These are phyloP conservation scores for Metarhizium album DNA, from an alignment of 2,329 filamentous ascomycete species.

Conservation along the genomic window DNA sequence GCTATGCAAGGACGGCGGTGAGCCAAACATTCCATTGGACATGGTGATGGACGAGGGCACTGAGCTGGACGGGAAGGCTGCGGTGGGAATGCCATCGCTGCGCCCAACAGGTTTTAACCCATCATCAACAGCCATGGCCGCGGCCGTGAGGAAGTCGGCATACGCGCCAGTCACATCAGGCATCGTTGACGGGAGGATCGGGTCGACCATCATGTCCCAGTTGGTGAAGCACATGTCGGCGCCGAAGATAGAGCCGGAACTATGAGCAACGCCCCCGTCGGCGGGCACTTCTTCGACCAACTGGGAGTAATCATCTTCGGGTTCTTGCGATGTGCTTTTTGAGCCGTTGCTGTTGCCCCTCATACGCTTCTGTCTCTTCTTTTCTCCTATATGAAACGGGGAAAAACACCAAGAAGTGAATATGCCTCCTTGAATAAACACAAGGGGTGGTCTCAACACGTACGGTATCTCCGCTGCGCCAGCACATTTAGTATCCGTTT, in stretches of 20 bases:
- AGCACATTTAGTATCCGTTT: conserved; percentile 44
- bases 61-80: not conserved
- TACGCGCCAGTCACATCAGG: conserved; percentile 5
- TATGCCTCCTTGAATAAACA: too few species aligned
- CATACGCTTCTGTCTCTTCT: conserved; percentile 20
- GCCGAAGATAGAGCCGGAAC: conserved; percentile 10
- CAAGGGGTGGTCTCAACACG: not conserved
- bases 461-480: conserved; percentile 43
- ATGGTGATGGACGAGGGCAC: conserved; percentile 2
- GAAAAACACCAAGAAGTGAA: too few species aligned
- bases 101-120: not conserved
- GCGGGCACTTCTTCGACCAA: not conserved
- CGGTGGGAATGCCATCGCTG: not conserved
- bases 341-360: conserved; percentile 7
- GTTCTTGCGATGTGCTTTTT: not conserved
- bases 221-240: conserved; percentile 13
- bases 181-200: conserved; percentile 11
- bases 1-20: conserved; percentile 12
- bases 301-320: not conserved
- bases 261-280: not conserved
- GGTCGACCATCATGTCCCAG: conserved; percentile 14
- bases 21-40: conserved; percentile 10
- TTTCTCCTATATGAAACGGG: conserved; percentile 16
- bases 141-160: conserved; percentile 7
- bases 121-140: not conserved